Evolutionary conservation across 768 basidiomycete genomes (phyloP).

Genomic region (Chiua virens): DNA sequence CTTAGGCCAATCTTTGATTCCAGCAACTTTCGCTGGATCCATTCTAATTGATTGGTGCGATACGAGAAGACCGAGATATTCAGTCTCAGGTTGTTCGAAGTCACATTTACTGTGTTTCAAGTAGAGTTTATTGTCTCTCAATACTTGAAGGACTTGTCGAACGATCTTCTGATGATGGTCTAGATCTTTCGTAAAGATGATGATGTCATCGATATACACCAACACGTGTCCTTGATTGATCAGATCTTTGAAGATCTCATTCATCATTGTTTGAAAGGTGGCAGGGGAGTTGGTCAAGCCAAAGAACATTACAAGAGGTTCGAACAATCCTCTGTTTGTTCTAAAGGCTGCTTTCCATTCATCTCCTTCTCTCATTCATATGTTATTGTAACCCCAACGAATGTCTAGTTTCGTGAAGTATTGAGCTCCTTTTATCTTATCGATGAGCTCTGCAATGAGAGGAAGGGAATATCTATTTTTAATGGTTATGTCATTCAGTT

Average conservation of each 20-base stretch:
- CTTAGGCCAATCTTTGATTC: no score
- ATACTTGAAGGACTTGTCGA: slow-evolving; percentile 15
- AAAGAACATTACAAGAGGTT: slow-evolving; percentile 42
- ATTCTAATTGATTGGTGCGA: slow-evolving; percentile 32
- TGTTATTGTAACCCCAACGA: background rate
- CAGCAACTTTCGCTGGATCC: slow-evolving; percentile 37
- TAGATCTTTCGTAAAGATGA: slow-evolving; percentile 26
- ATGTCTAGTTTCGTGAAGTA: no score
- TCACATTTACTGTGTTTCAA: slow-evolving; percentile 17
- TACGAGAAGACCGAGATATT: slow-evolving; percentile 37
- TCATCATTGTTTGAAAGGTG: slow-evolving; percentile 34
- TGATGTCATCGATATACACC: slow-evolving; percentile 35
- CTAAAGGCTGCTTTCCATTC: background rate
- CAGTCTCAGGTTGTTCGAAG: slow-evolving; percentile 15
- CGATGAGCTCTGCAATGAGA: no score
- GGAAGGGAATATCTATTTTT: no score
- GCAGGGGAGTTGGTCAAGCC: slow-evolving; percentile 30
- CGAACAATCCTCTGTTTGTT: slow-evolving; percentile 29
- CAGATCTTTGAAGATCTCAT: slow-evolving; percentile 30
- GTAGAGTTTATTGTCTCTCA: slow-evolving; percentile 22
- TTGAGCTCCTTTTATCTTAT: no score
- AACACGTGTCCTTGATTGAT: slow-evolving; percentile 25
- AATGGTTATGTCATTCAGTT: no score
- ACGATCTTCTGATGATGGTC: slow-evolving; percentile 9
- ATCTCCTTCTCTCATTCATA: background rate